Evolutionary conservation across 2,329 filamentous ascomycete species (phyloP).

Genomic region (Rugonectria rugulosa): DNA sequence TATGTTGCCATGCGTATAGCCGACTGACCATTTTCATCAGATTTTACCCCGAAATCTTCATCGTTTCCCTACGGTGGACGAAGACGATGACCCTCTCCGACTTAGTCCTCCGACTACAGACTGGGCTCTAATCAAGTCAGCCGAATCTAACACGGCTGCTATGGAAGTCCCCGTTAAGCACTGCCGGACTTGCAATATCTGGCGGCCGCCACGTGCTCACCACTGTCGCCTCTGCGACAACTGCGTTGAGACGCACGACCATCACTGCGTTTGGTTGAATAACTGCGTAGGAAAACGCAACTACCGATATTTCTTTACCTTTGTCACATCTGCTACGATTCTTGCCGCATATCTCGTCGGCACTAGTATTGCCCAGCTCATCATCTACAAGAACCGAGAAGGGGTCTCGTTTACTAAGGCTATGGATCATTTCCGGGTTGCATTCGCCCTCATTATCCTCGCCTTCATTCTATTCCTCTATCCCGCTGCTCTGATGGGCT

Average conservation of each 20-base stretch:
- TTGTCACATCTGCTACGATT: conserved; percentile 81
- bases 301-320: conserved; percentile 97
- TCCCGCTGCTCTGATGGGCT: conserved; percentile 81
- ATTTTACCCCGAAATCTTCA: conserved; percentile 94
- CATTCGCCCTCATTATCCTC: conserved; percentile 90
- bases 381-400: conserved; percentile 73
- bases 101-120: conserved; percentile 88
- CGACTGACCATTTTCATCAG: conserved; percentile 55
- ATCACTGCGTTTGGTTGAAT: conserved; percentile 99
- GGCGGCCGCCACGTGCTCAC: conserved; percentile 93
- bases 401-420: conserved; percentile 72
- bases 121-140: conserved; percentile 90
- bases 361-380: conserved; percentile 80
- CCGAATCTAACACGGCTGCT: conserved; percentile 76
- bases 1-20: background rate
- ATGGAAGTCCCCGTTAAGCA: conserved; percentile 99
- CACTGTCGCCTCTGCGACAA: conserved; percentile 98
- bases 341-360: conserved; percentile 79
- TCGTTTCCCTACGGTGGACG: conserved; percentile 78
- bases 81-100: conserved; percentile 80
- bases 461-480: conserved; percentile 78
- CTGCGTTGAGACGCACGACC: conserved; percentile 95
- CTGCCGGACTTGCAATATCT: conserved; percentile 97
- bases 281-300: conserved; percentile 97
- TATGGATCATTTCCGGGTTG: conserved; percentile 75